Percentiles rank a stretch among this genome's conserved stretches.
Conservation (phyloP, 169 alveolate species). For the Plasmodium falciparum region DNA sequence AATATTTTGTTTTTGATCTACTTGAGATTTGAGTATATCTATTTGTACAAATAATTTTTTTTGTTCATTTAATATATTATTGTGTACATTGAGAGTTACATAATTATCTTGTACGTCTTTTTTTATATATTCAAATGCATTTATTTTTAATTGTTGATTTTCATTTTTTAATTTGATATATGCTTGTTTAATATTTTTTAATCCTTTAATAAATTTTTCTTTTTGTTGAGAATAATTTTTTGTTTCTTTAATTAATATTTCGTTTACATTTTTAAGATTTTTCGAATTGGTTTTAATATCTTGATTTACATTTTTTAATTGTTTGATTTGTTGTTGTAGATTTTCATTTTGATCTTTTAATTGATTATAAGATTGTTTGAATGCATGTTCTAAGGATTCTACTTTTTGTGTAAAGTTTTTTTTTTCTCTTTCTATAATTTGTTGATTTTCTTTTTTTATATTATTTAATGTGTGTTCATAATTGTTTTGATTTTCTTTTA, state of each 20-base stretch:
- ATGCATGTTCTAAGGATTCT: slow-evolving; percentile 44
- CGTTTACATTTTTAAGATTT: slow-evolving; percentile 67
- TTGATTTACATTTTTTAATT: slow-evolving; percentile 40
- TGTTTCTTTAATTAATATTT: slow-evolving; percentile 43
- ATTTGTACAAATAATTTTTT: slow-evolving; percentile 29
- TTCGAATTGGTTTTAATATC: slow-evolving; percentile 60
- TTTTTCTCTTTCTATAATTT: slow-evolving; percentile 39
- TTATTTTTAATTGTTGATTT: slow-evolving; percentile 43
- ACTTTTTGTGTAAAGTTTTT: slow-evolving; percentile 29
- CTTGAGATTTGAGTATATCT: slow-evolving; percentile 30
- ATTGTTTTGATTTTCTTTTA: slow-evolving; percentile 39
- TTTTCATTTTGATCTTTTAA: slow-evolving; percentile 38
- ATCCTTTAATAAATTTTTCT: slow-evolving; percentile 67
- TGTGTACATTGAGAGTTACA: slow-evolving; percentile 38
- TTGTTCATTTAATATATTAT: slow-evolving; percentile 34
- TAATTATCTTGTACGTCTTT: slow-evolving; percentile 67
- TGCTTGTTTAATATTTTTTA: slow-evolving; percentile 57
- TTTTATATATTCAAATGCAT: slow-evolving; percentile 49
- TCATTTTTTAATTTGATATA: slow-evolving; percentile 54
- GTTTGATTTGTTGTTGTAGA: slow-evolving; percentile 21
- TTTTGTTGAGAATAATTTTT: slow-evolving; percentile 40
- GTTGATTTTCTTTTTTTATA: slow-evolving; percentile 34
- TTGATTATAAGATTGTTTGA: slow-evolving; percentile 52
- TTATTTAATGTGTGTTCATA: slow-evolving; percentile 13
- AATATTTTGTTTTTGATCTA: slow-evolving; percentile 18